A percentile compares a stretch with the other conserved stretches of the same genome.
Conservation (phyloP, 2,329 filamentous ascomycete genomes). For the Colletotrichum sidae region DNA sequence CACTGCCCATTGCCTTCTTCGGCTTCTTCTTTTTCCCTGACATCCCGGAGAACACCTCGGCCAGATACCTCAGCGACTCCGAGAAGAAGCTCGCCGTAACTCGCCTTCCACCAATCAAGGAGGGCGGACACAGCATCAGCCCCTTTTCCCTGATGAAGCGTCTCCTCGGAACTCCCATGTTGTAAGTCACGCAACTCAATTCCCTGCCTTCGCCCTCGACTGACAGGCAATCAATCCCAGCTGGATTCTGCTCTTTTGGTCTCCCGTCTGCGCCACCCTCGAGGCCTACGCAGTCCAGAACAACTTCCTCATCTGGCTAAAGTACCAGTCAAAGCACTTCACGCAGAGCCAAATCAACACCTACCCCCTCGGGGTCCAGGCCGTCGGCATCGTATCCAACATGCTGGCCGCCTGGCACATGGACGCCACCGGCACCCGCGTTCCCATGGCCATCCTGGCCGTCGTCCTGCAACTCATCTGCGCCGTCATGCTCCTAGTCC, state of each 20-base stretch:
- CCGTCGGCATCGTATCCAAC: conserved; percentile 46
- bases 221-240: conserved; percentile 23
- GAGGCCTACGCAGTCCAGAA: conserved; percentile 46
- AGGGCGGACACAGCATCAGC: conserved; percentile 41
- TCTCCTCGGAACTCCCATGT: conserved; percentile 37
- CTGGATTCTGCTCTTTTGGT: conserved; percentile 48
- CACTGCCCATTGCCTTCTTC: conserved; percentile 62
- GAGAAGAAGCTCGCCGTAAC: conserved; percentile 54
- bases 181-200: conserved; percentile 32
- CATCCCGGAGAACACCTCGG: conserved; percentile 53
- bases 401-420: conserved; percentile 51
- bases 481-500: conserved; percentile 48
- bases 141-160: conserved; percentile 40
- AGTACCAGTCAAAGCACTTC: conserved; percentile 40
- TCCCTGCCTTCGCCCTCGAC: not conserved
- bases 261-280: conserved; percentile 48
- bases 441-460: conserved; percentile 49
- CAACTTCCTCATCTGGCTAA: conserved; percentile 46
- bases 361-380: conserved; percentile 51
- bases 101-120: conserved; percentile 44
- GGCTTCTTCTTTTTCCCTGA: conserved; percentile 63
- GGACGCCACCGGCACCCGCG: conserved; percentile 48
- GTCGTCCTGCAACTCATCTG: conserved; percentile 47
- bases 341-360: conserved; percentile 50
- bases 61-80: conserved; percentile 45